Evolutionary conservation across 2,329 filamentous ascomycete genomes (phyloP).

Genomic region (Diplodia scrobiculata): DNA sequence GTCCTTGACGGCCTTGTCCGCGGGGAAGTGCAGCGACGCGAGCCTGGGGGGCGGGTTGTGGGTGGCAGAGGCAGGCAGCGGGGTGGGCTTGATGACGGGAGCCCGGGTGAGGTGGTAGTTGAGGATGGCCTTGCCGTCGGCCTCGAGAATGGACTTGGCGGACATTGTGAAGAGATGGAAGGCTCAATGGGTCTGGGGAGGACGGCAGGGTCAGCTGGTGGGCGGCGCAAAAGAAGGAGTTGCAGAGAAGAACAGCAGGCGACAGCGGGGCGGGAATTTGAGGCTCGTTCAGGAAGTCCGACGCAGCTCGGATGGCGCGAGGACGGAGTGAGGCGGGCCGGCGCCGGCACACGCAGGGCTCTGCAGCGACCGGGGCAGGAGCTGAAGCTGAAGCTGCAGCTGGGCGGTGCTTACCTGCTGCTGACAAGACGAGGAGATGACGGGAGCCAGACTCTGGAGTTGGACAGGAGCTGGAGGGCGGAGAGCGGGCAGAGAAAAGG

Average conservation of each 20-base stretch:
- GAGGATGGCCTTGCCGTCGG: constrained; percentile 99
- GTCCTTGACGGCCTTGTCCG: constrained; percentile 77
- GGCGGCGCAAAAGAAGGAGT: constrained; percentile 15
- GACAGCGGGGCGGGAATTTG: constrained; percentile 4
- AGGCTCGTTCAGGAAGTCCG: constrained; percentile 9
- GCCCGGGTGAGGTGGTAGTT: constrained; percentile 99
- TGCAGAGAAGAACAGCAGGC: constrained; percentile 6
- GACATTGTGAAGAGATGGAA: constrained; percentile 63
- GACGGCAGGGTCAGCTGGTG: neutral
- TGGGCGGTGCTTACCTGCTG: constrained; percentile 12
- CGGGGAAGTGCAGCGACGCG: constrained; percentile 88
- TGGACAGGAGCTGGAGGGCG: neutral
- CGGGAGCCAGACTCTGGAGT: neutral
- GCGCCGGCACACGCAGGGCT: constrained; percentile 13
- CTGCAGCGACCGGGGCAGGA: neutral
- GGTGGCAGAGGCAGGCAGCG: constrained; percentile 77
- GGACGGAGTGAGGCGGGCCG: constrained; percentile 2
- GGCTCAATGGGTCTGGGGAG: constrained; percentile 7
- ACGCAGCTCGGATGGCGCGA: constrained; percentile 12
- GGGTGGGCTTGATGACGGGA: constrained; percentile 95
- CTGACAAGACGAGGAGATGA: constrained; percentile 16
- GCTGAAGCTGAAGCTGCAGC: constrained; percentile 1
- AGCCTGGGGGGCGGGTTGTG: constrained; percentile 93
- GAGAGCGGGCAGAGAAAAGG: neutral
- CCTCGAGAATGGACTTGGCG: constrained; percentile 96